These are phyloP conservation scores for Ascochyta rabiei DNA, from an alignment of 2,329 filamentous ascomycete species.

Conservation along the genomic window DNA sequence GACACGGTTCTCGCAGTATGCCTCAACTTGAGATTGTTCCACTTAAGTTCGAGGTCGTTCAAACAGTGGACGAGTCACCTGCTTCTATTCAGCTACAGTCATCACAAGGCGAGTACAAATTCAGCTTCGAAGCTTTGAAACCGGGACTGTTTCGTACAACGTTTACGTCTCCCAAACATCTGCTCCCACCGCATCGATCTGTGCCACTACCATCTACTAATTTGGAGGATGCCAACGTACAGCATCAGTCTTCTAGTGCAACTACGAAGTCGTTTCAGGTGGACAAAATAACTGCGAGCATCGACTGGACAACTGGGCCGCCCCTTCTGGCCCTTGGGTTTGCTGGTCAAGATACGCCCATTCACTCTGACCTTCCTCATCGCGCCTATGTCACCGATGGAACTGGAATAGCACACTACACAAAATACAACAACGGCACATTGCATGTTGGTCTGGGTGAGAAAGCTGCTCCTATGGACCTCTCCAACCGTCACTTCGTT, in stretches of 20 bases:
- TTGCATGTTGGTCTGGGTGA: conserved; percentile 75
- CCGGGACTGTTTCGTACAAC: conserved; percentile 71
- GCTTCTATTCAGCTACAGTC: conserved; percentile 52
- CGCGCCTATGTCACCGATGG: conserved; percentile 71
- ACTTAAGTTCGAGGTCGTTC: conserved; percentile 38
- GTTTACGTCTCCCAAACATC: conserved; percentile 67
- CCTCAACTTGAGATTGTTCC: conserved; percentile 57
- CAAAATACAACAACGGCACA: conserved; percentile 64
- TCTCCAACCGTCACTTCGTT: conserved; percentile 69
- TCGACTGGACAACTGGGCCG: conserved; percentile 66
- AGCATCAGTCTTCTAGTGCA: conserved; percentile 27
- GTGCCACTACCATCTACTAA: conserved; percentile 54
- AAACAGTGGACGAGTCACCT: conserved; percentile 28
- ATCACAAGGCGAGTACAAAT: conserved; percentile 55
- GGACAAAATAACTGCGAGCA: conserved; percentile 58
- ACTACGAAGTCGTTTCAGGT: conserved; percentile 54
- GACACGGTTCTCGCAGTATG: conserved; percentile 44
- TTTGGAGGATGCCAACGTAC: conserved; percentile 40
- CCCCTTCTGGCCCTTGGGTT: conserved; percentile 62
- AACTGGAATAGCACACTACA: conserved; percentile 68
- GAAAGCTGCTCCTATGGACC: conserved; percentile 74
- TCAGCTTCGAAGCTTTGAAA: conserved; percentile 67
- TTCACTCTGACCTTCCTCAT: conserved; percentile 67
- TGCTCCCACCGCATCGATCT: conserved; percentile 69
- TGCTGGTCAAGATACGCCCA: conserved; percentile 55